Percentiles rank a stretch among this genome's conserved stretches.
Conservation (phyloP, 345 rosid species). For the Eucalyptus albens region DNA sequence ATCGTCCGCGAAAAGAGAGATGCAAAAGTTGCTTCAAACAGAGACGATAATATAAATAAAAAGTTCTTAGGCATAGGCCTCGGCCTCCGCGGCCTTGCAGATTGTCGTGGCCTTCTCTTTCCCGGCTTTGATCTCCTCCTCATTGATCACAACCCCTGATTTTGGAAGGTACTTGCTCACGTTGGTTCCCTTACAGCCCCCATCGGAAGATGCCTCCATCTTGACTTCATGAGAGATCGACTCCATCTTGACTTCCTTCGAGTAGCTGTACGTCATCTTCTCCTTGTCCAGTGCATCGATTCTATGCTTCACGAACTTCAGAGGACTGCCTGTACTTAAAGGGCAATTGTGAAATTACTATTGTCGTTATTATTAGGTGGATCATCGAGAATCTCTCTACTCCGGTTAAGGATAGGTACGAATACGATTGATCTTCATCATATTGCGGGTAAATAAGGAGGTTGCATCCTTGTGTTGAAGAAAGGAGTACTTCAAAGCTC, state of each 20-base stretch:
- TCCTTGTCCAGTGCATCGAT: conserved; percentile 4
- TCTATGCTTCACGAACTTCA: conserved; percentile 1
- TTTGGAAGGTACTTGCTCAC: conserved; percentile 4
- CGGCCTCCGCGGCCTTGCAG: conserved; percentile 20
- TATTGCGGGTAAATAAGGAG: background rate
- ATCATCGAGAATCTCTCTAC: background rate
- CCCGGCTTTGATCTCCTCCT: conserved; percentile 14
- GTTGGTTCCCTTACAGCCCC: conserved; percentile 2
- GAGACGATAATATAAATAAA: background rate
- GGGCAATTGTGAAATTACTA: background rate
- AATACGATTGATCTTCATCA: background rate
- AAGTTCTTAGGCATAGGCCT: background rate
- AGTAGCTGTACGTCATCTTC: background rate
- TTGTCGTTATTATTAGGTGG: background rate
- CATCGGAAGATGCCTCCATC: background rate
- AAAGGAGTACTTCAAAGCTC: background rate
- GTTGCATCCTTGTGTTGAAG: background rate
- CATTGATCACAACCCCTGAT: background rate
- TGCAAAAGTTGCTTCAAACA: background rate
- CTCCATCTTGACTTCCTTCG: background rate
- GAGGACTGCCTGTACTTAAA: background rate
- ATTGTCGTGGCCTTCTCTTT: conserved; percentile 3
- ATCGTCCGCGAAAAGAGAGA: background rate
- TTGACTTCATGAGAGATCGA: background rate
- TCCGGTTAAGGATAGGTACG: background rate